Base-by-base conservation (phyloP, 1,284 basidiomycete genomes). In the Trametes polyzona region DNA sequence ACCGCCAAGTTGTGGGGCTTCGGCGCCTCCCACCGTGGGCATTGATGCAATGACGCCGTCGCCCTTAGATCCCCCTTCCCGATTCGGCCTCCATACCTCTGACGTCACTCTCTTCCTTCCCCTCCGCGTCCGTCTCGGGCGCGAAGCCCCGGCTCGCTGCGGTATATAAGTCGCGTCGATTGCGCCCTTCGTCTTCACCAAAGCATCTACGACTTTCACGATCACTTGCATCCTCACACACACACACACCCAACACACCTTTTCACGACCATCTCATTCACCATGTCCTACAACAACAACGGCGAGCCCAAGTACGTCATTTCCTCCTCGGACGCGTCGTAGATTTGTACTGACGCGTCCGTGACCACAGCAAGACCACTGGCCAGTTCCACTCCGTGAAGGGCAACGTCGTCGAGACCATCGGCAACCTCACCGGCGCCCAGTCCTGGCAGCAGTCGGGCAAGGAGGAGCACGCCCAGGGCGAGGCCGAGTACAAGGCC, bases 341-440 rank as follows among this genome's bases (percentile, higher is more conserved):
- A 8, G n/a, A 11, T 26, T 12, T 32, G 11, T 4, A 47, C 49
- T 55, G 47, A 55, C 44, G 26, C 17, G 27, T 11, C 4, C 33
- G 3, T 11, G n/a, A 23, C 26, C 42, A 39, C 52, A 84, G 81
- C 77, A 89, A 91, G 76, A 66, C 76, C 63, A 76, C 81, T 66
- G 89, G 87, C 61, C 83, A 89, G 71, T 76, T 69, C 65, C 83
- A 86, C 72, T 84, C 83, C 3, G 57, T 76, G 35, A 86, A 86
- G 74, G 90, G 90, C 23, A 79, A 73, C 50, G 69, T 72, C 52
- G 83, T 88, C 64, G 87, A 90, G 74, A 68, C 76, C 72, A 68
- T 82, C 48, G 83, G 85, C 52, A 77, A 83, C 62, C 24, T 78
- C 48, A 78, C 76, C 37, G 83, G 83, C 19, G 67, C 74, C 8